Conservation (phyloP, 2,329 filamentous ascomycete species). For the Scleromitrula shiraiana region DNA sequence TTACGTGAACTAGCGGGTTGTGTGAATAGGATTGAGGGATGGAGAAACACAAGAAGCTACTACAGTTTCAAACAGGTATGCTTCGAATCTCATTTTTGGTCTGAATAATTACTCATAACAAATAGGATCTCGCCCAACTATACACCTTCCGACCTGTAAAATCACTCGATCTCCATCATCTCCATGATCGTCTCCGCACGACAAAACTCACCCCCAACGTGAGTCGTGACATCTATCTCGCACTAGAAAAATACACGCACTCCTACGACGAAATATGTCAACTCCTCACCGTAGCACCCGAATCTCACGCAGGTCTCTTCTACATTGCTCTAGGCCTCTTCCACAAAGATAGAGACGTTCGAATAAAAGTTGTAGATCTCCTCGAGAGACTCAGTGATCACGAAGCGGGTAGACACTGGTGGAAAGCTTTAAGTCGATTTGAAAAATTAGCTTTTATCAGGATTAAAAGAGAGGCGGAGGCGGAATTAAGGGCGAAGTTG, state of each 20-base stretch:
- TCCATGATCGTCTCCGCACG: slow-evolving; percentile 82
- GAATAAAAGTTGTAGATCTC: slow-evolving; percentile 68
- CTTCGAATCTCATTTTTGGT: neutral
- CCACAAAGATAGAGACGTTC: slow-evolving; percentile 75
- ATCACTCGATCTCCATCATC: slow-evolving; percentile 79
- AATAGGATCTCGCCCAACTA: slow-evolving; percentile 55
- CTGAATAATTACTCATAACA: slow-evolving; percentile 29
- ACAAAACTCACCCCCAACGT: slow-evolving; percentile 70
- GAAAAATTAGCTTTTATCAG: slow-evolving; percentile 79
- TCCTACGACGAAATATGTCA: slow-evolving; percentile 82
- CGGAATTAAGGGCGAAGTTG: slow-evolving; percentile 35
- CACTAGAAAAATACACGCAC: slow-evolving; percentile 66
- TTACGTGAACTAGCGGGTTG: slow-evolving; percentile 84
- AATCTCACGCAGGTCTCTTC: slow-evolving; percentile 81
- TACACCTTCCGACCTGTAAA: slow-evolving; percentile 62
- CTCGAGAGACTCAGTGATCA: slow-evolving; percentile 77
- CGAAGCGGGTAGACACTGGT: slow-evolving; percentile 89
- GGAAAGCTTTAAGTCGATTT: slow-evolving; percentile 77
- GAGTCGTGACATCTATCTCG: slow-evolving; percentile 77
- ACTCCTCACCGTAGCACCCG: slow-evolving; percentile 71
- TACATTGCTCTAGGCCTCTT: slow-evolving; percentile 87
- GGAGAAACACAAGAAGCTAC: slow-evolving; percentile 92
- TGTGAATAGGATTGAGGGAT: slow-evolving; percentile 88
- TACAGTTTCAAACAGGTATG: slow-evolving; percentile 85
- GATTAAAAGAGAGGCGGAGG: slow-evolving; percentile 59